A percentile compares a stretch with the other conserved stretches of the same genome.
These are phyloP conservation scores for Vitellaria paradoxa DNA, from an alignment of 179 eudicot genomes.

Conservation along the genomic window DNA sequence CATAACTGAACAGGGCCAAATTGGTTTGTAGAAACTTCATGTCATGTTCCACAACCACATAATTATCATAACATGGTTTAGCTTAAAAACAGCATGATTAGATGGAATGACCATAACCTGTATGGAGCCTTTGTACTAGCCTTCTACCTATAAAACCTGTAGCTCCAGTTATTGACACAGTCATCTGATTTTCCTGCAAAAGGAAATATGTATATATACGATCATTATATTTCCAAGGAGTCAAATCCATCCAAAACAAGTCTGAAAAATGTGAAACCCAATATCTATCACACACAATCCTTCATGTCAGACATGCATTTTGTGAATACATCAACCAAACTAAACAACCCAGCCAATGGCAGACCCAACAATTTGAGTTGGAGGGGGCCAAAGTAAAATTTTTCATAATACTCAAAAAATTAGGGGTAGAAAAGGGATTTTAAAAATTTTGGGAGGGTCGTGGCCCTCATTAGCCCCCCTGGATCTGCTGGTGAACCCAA, in stretches of 20 bases:
- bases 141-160: constrained; percentile 90
- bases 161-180: constrained; percentile 92
- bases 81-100: neutral
- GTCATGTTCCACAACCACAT: neutral
- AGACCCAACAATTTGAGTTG: too few relatives aligned
- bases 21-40: neutral
- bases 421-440: too few relatives aligned
- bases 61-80: neutral
- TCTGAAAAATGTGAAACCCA: neutral
- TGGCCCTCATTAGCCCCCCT: too few relatives aligned
- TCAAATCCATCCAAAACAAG: neutral
- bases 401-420: too few relatives aligned
- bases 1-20: neutral
- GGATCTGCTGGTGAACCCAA: too few relatives aligned
- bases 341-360: neutral
- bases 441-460: too few relatives aligned
- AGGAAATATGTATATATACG: neutral
- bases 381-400: too few relatives aligned
- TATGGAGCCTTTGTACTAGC: constrained; percentile 75
- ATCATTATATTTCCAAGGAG: constrained; percentile 1
- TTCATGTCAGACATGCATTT: neutral
- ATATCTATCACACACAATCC: neutral
- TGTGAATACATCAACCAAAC: neutral
- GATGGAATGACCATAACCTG: constrained; percentile 40
- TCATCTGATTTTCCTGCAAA: constrained; percentile 57